Evolutionary conservation across 805 yeast species (phyloP).

Genomic region (Wickerhamomyces xylosicus): DNA sequence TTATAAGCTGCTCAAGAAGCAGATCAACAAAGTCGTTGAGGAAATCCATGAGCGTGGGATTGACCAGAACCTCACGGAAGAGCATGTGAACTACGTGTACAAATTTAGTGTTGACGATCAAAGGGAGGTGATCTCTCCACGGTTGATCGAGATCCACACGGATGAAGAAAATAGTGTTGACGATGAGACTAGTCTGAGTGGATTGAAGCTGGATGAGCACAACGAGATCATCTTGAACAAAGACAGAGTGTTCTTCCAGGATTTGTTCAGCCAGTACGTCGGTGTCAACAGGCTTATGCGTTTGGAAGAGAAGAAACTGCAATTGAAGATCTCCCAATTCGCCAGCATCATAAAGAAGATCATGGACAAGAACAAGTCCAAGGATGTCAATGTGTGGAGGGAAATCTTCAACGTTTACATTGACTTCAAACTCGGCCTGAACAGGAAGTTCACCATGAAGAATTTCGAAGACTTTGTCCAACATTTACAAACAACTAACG

Average conservation of each 20-base stretch:
- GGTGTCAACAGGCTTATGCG: constrained; percentile 28
- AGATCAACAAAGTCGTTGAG: constrained; percentile 51
- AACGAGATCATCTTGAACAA: constrained; percentile 4
- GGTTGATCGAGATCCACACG: constrained; percentile 3
- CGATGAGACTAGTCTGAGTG: constrained; percentile 4
- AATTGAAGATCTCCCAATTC: constrained; percentile 4
- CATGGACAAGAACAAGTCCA: constrained; percentile 21
- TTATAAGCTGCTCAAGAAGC: constrained; percentile 60
- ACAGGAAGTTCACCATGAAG: constrained; percentile 32
- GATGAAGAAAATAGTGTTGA: constrained; percentile 4
- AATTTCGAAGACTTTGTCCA: constrained; percentile 33
- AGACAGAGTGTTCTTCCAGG: constrained; percentile 13
- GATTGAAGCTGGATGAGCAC: neutral
- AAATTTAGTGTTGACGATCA: constrained; percentile 10
- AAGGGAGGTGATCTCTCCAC: constrained; percentile 4
- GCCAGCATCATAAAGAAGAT: constrained; percentile 23
- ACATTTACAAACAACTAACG: constrained; percentile 29
- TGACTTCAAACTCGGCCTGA: constrained; percentile 57
- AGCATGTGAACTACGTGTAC: constrained; percentile 8
- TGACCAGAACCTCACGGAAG: constrained; percentile 27
- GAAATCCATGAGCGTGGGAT: constrained; percentile 55
- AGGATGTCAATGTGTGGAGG: constrained; percentile 62
- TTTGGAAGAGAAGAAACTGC: constrained; percentile 33
- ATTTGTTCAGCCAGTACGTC: constrained; percentile 8
- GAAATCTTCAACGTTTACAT: constrained; percentile 54